Base-by-base conservation (phyloP, 495 filamentous ascomycete species). In the Aspergillus leporis region DNA sequence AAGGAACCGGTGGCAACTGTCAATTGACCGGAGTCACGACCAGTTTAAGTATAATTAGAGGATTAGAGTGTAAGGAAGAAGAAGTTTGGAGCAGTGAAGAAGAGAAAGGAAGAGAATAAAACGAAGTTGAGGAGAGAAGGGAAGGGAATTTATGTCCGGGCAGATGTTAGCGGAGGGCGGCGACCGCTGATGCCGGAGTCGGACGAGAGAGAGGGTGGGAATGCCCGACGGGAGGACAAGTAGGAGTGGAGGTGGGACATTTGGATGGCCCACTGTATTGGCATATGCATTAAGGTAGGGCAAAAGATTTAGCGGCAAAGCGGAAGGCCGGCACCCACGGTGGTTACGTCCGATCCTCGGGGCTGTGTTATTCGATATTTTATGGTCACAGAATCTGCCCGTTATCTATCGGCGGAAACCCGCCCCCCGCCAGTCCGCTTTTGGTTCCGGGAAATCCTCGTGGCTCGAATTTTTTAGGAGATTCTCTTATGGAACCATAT, bases 281-380 rank as follows among this genome's bases (percentile, higher is more conserved):
- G 12, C 16, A 14, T 16, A 16, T 41, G 38, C 13, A 41, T 41
- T n/a, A 16, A 1, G 38, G 38, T 41, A 16, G 34, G 38, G 7
- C 13, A 38, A 36, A 22, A 32, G 45, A 13, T 14, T 32, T 21
- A 23, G 54, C 18, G 28, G 30, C 19, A 18, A 28, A 30, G 45
- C 22, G 28, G 47, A 43, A 53, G 53, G 19, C 54, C 21, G 55
- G 53, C 55, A 28, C 28, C 48, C 31, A 62, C 62, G 58, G 63
- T 57, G 58, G 65, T 62, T 55, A 57, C 46, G 74, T 66, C 74
- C 74, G 74, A 77, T 72, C 43, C 71, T 75, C 70, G 74, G 74
- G 72, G 12, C 60, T 47, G 58, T 67, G 60, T 76, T 75, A 74
- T 67, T 70, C 70, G 68, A 75, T 75, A 59, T 41, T 61, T 74